These are phyloP conservation scores for Aurifilum marmelostoma DNA, from an alignment of 2,329 filamentous ascomycete genomes.

Conservation along the genomic window DNA sequence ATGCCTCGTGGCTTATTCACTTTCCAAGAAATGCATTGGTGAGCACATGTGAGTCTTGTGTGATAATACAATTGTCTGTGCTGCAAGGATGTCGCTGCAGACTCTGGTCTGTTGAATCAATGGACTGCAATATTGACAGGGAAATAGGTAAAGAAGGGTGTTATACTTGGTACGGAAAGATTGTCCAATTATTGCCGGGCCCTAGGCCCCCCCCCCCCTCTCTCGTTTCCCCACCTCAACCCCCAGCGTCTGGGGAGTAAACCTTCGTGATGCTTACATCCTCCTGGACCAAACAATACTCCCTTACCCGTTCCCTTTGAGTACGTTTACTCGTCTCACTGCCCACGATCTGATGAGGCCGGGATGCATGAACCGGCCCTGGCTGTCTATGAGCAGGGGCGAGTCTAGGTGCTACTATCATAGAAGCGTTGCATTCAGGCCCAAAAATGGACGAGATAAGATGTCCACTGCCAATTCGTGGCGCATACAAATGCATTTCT, in stretches of 20 bases:
- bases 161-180: not conserved
- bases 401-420: not conserved
- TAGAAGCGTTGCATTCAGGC: not conserved
- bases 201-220: no score
- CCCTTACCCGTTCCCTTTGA: not conserved
- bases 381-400: not conserved
- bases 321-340: not conserved
- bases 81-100: no score
- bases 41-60: not conserved
- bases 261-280: not conserved
- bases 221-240: not conserved
- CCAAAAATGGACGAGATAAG: constrained; percentile 3
- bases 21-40: no score
- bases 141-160: not conserved
- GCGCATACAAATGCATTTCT: not conserved
- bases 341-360: not conserved
- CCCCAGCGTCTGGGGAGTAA: not conserved
- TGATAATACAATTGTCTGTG: not conserved
- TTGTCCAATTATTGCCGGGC: not conserved
- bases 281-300: not conserved
- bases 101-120: not conserved
- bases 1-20: not conserved
- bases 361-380: not conserved
- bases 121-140: not conserved
- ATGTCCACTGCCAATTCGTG: constrained; percentile 13